Evolutionary conservation across 2,329 filamentous ascomycete genomes (phyloP).

Genomic region (Penicillium sp.): DNA sequence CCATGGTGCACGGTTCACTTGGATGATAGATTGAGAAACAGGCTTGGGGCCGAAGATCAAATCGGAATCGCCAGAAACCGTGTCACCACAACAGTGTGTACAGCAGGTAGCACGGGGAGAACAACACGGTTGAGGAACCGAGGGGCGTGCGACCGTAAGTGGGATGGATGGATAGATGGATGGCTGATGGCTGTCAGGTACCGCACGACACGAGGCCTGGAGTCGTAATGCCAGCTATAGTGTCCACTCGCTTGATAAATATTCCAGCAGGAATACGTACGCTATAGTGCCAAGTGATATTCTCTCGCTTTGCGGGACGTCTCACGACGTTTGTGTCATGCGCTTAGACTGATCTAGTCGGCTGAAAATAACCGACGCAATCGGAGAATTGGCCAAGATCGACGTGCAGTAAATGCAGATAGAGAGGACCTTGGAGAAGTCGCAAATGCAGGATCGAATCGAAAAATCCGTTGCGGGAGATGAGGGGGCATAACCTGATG

Average conservation of each 20-base stretch:
- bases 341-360: constrained; percentile 5
- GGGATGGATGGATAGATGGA: neutral
- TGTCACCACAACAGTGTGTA: constrained; percentile 4
- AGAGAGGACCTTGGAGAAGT: constrained; percentile 19
- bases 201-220: constrained; percentile 2
- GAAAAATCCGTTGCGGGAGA: constrained; percentile 5
- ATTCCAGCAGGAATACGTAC: neutral
- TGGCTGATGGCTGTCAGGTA: constrained; percentile 7
- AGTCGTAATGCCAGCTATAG: neutral
- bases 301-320: constrained; percentile 6
- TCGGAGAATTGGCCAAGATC: constrained; percentile 22
- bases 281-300: neutral
- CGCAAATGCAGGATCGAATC: neutral
- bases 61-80: constrained; percentile 1
- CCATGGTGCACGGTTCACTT: constrained; percentile 29
- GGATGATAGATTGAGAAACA: neutral
- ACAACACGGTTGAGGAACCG: constrained; percentile 3
- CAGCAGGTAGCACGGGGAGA: constrained; percentile 1
- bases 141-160: constrained; percentile 9
- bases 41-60: neutral
- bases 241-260: neutral
- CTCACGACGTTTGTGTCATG: constrained; percentile 17
- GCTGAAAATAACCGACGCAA: constrained; percentile 15
- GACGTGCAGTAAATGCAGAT: constrained; percentile 13
- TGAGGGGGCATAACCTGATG: constrained; percentile 4